Evolutionary conservation across 371 early-diverging fungal genomes (phyloP), one percentile per base, ranked within the genome.

Genomic region (Lichtheimia ornata): DNA sequence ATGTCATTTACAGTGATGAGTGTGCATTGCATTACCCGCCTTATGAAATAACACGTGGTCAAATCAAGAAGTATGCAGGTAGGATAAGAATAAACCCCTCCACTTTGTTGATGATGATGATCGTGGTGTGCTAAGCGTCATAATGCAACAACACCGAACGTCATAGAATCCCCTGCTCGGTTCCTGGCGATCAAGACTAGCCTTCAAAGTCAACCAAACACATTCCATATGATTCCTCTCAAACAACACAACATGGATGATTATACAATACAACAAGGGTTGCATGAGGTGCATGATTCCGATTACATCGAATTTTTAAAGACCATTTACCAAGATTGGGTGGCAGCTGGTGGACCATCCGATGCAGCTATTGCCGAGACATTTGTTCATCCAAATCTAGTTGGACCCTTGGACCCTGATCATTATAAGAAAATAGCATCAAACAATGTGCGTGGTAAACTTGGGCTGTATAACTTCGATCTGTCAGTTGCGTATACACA

Each of bases 311-410:
- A 74, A 2, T 89, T 87, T 53, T 69, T 91, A 45, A 53, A 78
- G 61, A 74, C 65, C 0, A 84, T 87, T 6, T 88, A 86, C 64
- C 59, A 76, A 11, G 80, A 84, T 27, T 90, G 88, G 90, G 66
- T 80, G 1, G 47, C 58, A 0, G 70, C 63, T 20, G 89, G 89
- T 12, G 81, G 84, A 22, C 80, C 86, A 20, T 74, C 81, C 4
- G 76, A 84, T 11, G 85, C 84, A 0, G 84, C 87, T 15, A 65
- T 85, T 13, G 88, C 85, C n/a, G 88, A 83, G 18, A 74, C 77
- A 0, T 81, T 84, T 58, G 74, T 69, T 17, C 83, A 82, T 28
- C 63, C 62, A n/a, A 71, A 68, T 14, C 20, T 69, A 28, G 41
- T 74, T 2, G 62, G 70, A 0, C 64, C 70, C 5, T 25, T 75